Percentiles rank a stretch among this genome's conserved stretches.
These are phyloP conservation scores for Pestalotiopsis sp. DNA, from an alignment of 2,329 filamentous ascomycete species.

Conservation along the genomic window DNA sequence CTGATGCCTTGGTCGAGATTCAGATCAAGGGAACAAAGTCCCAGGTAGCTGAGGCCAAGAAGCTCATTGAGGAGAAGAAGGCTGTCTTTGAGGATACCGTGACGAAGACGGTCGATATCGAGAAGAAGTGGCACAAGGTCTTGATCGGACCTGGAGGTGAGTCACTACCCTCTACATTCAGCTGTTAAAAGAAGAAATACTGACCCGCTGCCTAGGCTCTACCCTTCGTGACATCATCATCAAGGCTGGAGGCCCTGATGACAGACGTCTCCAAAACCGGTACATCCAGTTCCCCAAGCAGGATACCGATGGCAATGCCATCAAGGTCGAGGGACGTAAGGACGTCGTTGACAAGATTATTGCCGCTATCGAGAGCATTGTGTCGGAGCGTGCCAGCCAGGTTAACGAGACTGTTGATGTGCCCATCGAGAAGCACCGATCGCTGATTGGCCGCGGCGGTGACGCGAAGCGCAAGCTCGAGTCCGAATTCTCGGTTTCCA, in stretches of 20 bases:
- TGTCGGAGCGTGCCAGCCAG: constrained; percentile 82
- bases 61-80: constrained; percentile 83
- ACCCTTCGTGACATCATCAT: constrained; percentile 86
- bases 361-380: constrained; percentile 78
- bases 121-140: constrained; percentile 88
- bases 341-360: constrained; percentile 89
- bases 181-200: neutral
- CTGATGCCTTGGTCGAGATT: constrained; percentile 76
- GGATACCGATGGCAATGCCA: constrained; percentile 78
- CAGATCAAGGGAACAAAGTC: constrained; percentile 90
- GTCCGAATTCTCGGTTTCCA: constrained; percentile 79
- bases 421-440: constrained; percentile 84
- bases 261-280: constrained; percentile 79
- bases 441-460: constrained; percentile 89
- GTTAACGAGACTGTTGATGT: constrained; percentile 79
- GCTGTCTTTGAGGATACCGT: constrained; percentile 90
- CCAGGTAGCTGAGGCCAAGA: constrained; percentile 89
- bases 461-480: constrained; percentile 86
- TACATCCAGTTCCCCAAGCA: constrained; percentile 94
- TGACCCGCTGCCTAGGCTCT: constrained; percentile 59
- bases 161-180: constrained; percentile 34
- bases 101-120: constrained; percentile 81
- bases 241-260: constrained; percentile 86
- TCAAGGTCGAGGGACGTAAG: constrained; percentile 85
- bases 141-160: constrained; percentile 88